Evolutionary conservation across 768 basidiomycete genomes (phyloP), one percentile per base, ranked within the genome.

Genomic region (Suillus clintonianus): DNA sequence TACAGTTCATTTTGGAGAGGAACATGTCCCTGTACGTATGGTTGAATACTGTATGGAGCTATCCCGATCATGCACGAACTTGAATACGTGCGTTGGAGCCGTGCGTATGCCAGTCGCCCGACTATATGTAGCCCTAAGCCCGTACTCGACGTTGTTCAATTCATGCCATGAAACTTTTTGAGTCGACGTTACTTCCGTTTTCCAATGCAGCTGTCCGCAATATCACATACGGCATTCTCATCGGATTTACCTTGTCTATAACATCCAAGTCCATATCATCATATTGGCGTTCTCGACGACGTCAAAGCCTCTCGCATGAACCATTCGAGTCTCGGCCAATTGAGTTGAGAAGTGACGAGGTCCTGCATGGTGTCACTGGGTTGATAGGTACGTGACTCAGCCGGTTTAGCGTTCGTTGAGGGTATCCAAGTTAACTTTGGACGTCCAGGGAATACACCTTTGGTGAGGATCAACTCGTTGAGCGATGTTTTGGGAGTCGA

Each of bases 401-500:
- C n/a, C 36, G 32, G 61, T 34, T 36, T 24, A 41, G 8, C 27
- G 1, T 48, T 22, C 5, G 37, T 36, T 17, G 8, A 53, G 1
- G 0, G 9, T 27, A 5, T 36, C 11, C 27, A 7, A 19, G 5
- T 7, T 37, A 7, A 19, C 3, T 7, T 37, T 50, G 27, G 36
- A 47, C 11, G n/a, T 53, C 11, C 61, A 97, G 97, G 97, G 48
- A 97, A 98, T 71, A 99, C 97, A 0, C 97, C 97, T 2, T 80
- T 99, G 62, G 81, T 99, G 51, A 83, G 96, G 66, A 96, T 99
- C 58, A 91, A 91, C 68, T 96, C 94, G 2, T 75, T 99, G 68
- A 98, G 95, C 73, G 84, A 97, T 76, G 90, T 89, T 0, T 82
- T 97, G 2, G 95, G 95, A 22, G 91, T 97, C 7, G 95, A 99